Base-by-base conservation (phyloP, 805 yeast species). In the Candida wancherniae region DNA sequence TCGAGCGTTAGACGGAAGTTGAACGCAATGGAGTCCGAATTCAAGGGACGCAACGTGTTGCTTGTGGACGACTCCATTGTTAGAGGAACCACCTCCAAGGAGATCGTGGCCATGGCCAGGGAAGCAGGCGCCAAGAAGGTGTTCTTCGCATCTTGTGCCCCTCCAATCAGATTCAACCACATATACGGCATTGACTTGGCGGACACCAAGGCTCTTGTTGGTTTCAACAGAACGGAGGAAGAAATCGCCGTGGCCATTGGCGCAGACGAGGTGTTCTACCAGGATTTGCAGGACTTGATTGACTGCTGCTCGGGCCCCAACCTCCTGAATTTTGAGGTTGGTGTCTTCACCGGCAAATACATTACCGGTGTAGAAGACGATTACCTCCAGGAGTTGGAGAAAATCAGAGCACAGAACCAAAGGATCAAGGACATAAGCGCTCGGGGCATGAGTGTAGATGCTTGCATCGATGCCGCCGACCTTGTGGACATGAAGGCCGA, bases 171-270 rank as follows among this genome's bases (percentile, higher is more conserved):
- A 59, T 77, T 69, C 62, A 92, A 92, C 63, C 98, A 92, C 56
- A 86, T 92, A 37, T 92, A 92, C 58, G 98, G 98, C 57, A 92
- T 92, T 45, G 98, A 92, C 64, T 73, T 92, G 40, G 97, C 98
- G 17, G 97, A 92, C 53, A 84, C 90, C 28, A 84, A 77, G 58
- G 95, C 95, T 8, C 69, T 92, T 20, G 96, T 92, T 26, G 98
- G 96, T 5, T 92, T 74, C 60, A 67, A 80, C 47, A 77, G 82
- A 48, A 64, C 77, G 6, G 90, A 80, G 40, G 76, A 75, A 2
- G 85, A 84, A 56, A 79, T 92, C 42, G 80, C 92, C 9, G 49
- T 69, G 29, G 84, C 69, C 6, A 75, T 92, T 39, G 94, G 95
- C 27, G 95, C 97, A 28, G 97, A 92, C 56, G 73, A 71, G 45